Evolutionary conservation across 768 basidiomycete genomes (phyloP).

Genomic region (Mycena vulgaris): DNA sequence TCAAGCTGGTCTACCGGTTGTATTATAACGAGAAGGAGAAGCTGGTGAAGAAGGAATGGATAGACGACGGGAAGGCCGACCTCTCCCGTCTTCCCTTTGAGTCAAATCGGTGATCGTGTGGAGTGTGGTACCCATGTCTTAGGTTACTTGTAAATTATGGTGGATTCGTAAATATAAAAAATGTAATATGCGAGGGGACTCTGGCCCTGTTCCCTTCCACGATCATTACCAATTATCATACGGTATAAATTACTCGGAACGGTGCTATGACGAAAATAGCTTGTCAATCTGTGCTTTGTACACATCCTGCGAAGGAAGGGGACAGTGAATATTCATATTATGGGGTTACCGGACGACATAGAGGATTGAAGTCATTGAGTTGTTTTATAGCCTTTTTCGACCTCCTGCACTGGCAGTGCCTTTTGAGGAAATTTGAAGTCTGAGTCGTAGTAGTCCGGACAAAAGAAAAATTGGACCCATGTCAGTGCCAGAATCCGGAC

Average conservation of each 20-base stretch:
- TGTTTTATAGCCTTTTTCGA: too few species aligned
- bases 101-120: slow-evolving; percentile 7
- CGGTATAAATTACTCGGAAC: not conserved
- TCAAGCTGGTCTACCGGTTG: slow-evolving; percentile 89
- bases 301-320: too few species aligned
- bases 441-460: too few species aligned
- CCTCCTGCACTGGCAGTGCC: too few species aligned
- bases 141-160: slow-evolving; percentile 25
- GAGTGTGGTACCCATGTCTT: not conserved
- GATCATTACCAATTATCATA: not conserved
- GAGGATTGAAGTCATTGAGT: too few species aligned
- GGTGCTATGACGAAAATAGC: slow-evolving; percentile 55
- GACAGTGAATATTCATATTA: too few species aligned
- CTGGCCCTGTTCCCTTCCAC: too few species aligned
- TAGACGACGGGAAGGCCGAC: slow-evolving; percentile 84
- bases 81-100: slow-evolving; percentile 56
- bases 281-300: slow-evolving; percentile 72
- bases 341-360: too few species aligned
- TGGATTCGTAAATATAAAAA: not conserved
- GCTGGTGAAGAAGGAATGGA: slow-evolving; percentile 89
- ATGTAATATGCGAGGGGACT: not conserved
- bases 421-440: too few species aligned
- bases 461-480: too few species aligned
- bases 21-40: slow-evolving; percentile 83
- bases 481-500: too few species aligned